Conservation (phyloP, 495 filamentous ascomycete genomes). For the Neurospora sp. region DNA sequence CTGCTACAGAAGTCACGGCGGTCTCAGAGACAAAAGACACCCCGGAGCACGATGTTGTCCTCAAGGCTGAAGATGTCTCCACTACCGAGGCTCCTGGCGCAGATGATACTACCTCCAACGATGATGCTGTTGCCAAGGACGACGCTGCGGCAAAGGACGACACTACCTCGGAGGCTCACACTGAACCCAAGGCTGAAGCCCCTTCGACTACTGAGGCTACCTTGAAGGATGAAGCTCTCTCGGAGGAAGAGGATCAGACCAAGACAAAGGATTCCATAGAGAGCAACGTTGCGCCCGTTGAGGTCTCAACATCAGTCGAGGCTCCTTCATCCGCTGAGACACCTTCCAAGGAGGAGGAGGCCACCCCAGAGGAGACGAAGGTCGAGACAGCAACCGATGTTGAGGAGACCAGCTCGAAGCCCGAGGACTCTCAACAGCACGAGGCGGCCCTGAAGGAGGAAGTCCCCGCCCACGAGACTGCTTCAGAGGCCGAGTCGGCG, state of each 20-base stretch:
- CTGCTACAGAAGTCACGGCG: background rate
- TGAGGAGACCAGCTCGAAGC: background rate
- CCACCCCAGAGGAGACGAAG: background rate
- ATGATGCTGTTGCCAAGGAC: background rate
- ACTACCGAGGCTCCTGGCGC: background rate
- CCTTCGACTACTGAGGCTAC: background rate
- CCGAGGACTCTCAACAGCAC: background rate
- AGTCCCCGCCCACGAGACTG: background rate
- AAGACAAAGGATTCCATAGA: background rate
- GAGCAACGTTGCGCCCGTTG: background rate
- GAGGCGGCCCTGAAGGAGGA: background rate
- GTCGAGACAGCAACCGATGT: background rate
- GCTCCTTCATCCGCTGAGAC: background rate
- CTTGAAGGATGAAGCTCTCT: background rate
- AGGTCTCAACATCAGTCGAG: background rate
- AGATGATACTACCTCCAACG: background rate
- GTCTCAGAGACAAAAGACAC: background rate
- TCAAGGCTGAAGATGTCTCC: background rate
- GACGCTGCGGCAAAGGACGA: background rate
- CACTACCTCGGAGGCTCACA: background rate
- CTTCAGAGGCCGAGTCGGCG: background rate
- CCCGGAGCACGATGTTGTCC: background rate
- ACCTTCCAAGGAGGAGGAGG: background rate
- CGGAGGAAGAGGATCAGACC: background rate
- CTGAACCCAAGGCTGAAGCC: background rate